Evolutionary conservation across 1,139 yeast genomes (phyloP), one percentile per base, ranked within the genome.

Genomic region (Kodamaea anthophila): DNA sequence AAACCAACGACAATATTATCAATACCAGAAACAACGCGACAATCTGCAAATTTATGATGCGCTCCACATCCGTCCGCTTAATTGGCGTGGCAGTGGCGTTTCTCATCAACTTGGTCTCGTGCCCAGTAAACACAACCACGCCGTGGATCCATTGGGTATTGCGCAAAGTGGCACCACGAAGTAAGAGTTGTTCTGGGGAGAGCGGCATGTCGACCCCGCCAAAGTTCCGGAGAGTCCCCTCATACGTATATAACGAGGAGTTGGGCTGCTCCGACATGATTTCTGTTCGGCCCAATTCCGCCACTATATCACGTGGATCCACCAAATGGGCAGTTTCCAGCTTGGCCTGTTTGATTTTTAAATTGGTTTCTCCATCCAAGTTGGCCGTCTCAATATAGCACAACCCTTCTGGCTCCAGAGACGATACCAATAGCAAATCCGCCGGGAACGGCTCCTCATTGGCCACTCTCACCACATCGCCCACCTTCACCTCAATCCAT

Each of bases 81-180:
- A 93, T 93, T 4, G 98, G 98, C 1, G 99, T 81, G 3, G 98
- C 96, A 2, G 97, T 88, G 9, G 99, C 98, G 60, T 93, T 93
- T 51, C 98, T 76, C 98, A 93, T 91, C 41, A 93, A 69, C 50
- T 93, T 93, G 0, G 99, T 91, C 58, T 93, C 98, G 53, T 93
- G 98, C 15, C 98, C 99, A 0, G 99, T 93, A 52, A 91, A 93
- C 2, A 91, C 76, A 3, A 85, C 96, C 26, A 87, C 69, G 16
- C 98, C 98, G 46, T 86, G 87, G 26, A 93, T 76, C 96, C 96
- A 93, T 29, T 80, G 86, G 0, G 98, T 93, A 48, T 93, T 93
- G 55, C 96, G 72, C 40, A 93, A 66, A 5, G 94, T 86, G 8
- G 99, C 98, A 38, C 99, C 99, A 62, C 99, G 74, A 35, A 93